Conservation (phyloP, 2,329 filamentous ascomycete species). For the Metarhizium humberi region DNA sequence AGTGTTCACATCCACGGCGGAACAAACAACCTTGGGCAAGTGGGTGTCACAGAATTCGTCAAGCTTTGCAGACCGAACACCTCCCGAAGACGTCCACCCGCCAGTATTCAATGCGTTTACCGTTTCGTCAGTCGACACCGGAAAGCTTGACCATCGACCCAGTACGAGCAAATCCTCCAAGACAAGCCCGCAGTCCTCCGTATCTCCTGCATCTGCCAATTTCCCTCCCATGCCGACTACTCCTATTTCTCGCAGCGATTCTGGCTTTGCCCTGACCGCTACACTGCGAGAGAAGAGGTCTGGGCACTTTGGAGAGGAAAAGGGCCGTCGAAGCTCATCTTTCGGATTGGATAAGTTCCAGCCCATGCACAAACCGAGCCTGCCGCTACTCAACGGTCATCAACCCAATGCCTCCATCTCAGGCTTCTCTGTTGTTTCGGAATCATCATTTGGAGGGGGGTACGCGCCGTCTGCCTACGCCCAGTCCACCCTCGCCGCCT, state of each 20-base stretch:
- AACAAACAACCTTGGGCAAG: constrained; percentile 66
- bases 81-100: constrained; percentile 39
- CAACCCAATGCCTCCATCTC: constrained; percentile 50
- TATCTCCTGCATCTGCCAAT: constrained; percentile 68
- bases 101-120: constrained; percentile 89
- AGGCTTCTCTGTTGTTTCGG: constrained; percentile 50
- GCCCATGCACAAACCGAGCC: constrained; percentile 58
- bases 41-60: constrained; percentile 86
- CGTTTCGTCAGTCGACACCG: constrained; percentile 59
- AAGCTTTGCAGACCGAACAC: constrained; percentile 65
- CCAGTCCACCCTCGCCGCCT: constrained; percentile 76
- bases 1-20: constrained; percentile 65
- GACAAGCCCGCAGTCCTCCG: constrained; percentile 52
- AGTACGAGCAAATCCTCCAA: constrained; percentile 59
- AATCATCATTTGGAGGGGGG: constrained; percentile 59
- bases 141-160: constrained; percentile 59
- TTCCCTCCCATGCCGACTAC: constrained; percentile 71
- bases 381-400: constrained; percentile 64
- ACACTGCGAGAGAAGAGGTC: constrained; percentile 91
- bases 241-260: constrained; percentile 81
- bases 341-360: constrained; percentile 70
- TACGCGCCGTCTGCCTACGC: constrained; percentile 81
- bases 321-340: constrained; percentile 83
- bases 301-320: constrained; percentile 73
- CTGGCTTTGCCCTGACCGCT: constrained; percentile 76